Percentiles rank a stretch among this genome's conserved stretches.
Evolutionary conservation across 345 rosid genomes (phyloP).

Genomic region (Raphanus raphanistrum): DNA sequence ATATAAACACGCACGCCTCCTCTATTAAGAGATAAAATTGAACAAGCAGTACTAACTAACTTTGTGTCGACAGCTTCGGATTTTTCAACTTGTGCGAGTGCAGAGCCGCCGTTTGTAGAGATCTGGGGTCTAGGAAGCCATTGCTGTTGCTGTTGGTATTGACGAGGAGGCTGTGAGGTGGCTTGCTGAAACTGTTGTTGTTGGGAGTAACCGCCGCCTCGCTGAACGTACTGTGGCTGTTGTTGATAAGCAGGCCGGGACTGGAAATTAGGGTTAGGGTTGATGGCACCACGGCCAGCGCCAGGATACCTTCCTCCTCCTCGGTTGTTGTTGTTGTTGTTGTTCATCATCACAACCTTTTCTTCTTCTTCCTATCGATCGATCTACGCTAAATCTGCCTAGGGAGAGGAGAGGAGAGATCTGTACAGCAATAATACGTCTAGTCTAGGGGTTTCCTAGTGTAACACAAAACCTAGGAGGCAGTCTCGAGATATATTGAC

Average conservation of each 20-base stretch:
- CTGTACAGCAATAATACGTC: conserved; percentile 11
- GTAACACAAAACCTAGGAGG: not conserved
- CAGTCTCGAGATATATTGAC: not conserved
- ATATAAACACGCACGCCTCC: not conserved
- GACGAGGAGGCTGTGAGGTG: conserved; percentile 34
- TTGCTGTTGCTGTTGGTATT: conserved; percentile 49
- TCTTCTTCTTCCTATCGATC: not conserved
- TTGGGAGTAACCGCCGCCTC: conserved; percentile 45
- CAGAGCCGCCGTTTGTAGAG: conserved; percentile 27
- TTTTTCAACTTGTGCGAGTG: conserved; percentile 64
- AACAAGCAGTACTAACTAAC: conserved; percentile 30
- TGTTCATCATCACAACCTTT: conserved; percentile 39
- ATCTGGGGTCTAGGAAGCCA: conserved; percentile 64
- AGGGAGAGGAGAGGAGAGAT: conserved; percentile 1
- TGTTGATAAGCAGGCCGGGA: conserved; percentile 38
- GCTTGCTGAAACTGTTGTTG: conserved; percentile 44
- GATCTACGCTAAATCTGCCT: conserved; percentile 31
- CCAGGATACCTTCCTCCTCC: conserved; percentile 66
- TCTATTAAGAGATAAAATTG: not conserved
- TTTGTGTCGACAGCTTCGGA: conserved; percentile 47
- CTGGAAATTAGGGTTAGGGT: conserved; percentile 53
- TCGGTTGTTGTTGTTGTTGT: conserved; percentile 23
- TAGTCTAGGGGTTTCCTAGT: conserved; percentile 20
- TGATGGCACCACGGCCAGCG: conserved; percentile 50
- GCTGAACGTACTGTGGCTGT: conserved; percentile 57